Conservation (phyloP, 441 rosid species). For the Brassica hybrid region DNA sequence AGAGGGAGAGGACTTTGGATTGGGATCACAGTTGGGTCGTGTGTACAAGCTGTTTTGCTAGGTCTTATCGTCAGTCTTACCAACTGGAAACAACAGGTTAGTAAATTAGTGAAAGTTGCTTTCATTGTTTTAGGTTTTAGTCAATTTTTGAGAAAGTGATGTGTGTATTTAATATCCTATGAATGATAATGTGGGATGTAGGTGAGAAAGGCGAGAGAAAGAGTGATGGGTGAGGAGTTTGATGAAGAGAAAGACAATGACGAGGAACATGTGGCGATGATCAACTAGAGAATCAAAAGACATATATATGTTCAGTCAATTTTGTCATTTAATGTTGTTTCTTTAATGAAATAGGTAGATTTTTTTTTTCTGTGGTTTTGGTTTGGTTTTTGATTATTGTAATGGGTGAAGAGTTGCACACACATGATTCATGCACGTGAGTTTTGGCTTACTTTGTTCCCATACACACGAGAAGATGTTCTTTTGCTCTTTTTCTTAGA, state of each 20-base stretch:
- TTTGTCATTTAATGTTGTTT: conserved; percentile 14
- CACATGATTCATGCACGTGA: conserved; percentile 31
- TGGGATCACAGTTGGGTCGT: conserved; percentile 58
- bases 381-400: conserved; percentile 11
- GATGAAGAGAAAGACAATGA: conserved; percentile 37
- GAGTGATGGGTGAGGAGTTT: conserved; percentile 38
- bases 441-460: conserved; percentile 3
- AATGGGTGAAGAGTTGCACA: background rate
- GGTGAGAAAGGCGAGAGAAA: conserved; percentile 39
- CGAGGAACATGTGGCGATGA: conserved; percentile 22
- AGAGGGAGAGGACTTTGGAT: conserved; percentile 63
- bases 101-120: conserved; percentile 19
- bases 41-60: conserved; percentile 48
- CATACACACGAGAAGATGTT: background rate
- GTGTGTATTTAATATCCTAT: background rate
- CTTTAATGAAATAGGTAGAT: background rate
- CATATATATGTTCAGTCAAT: background rate
- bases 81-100: conserved; percentile 66
- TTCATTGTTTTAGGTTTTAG: background rate
- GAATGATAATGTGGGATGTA: conserved; percentile 3
- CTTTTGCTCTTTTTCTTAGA: background rate
- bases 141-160: conserved; percentile 2
- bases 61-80: conserved; percentile 43
- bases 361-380: background rate
- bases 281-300: conserved; percentile 1